Base-by-base conservation (phyloP, 768 basidiomycete species). In the Panaeolus cyanescens region DNA sequence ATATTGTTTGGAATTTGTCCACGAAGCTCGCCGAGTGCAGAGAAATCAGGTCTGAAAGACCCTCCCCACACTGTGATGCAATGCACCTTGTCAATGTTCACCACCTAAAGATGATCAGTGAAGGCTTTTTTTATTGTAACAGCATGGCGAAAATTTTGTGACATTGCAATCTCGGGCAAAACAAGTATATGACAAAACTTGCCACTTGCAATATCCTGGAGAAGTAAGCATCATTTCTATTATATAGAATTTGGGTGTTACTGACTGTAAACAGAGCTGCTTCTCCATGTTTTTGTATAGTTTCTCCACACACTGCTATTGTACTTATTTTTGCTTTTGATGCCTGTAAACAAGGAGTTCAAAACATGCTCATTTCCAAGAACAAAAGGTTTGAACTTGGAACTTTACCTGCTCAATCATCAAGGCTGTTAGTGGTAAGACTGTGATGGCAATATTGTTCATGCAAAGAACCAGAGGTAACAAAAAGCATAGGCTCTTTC, bases 1-100 rank as follows among this genome's bases (percentile, higher is more conserved):
- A 67, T 59, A 60, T 65, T 32, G 0, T 30, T 13, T 9, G 62
- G 64, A n/a, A 70, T n/a, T n/a, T 34, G 53, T 6, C 67, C 65
- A 2, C 61, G 67, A 39, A 68, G 63, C n/a, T 63, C n/a, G 10
- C 70, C 69, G 55, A 69, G 62, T 3, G 34, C 40, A 3, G 56
- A 54, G 45, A 69, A 70, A 33, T 70, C 69, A 12, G 59, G 58
- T 0, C 68, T 65, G 54, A 72, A 72, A 25, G 40, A 66, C 1
- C 66, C 66, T 28, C 69, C 68, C 70, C 71, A 70, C 3, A 68
- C 34, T 30, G 42, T 70, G 5, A 69, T 68, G 32, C 70, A 72
- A 40, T 70, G 70, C 0, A 65, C 70, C 50, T 70, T 64, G 40
- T 70, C 70, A 58, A 72, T 68, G 30, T 58, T 58, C 6, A 68